Evolutionary conservation across 2,329 filamentous ascomycete species (phyloP).

Genomic region (Colletotrichum sp.): DNA sequence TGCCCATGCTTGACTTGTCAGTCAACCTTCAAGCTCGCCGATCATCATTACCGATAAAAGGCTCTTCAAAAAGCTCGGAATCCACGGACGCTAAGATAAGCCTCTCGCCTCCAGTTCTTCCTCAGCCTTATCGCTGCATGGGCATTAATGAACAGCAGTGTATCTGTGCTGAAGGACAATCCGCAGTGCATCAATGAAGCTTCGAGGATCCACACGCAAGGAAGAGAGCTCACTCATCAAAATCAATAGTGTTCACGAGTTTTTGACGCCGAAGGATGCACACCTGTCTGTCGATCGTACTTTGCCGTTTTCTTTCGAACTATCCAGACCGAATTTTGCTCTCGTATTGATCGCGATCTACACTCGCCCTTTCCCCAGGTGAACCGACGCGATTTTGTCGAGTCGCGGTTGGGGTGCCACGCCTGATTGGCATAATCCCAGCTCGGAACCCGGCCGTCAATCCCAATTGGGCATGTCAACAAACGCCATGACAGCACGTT

Average conservation of each 20-base stretch:
- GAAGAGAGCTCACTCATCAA: neutral
- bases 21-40: neutral
- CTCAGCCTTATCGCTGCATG: neutral
- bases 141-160: neutral
- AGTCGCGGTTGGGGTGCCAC: neutral
- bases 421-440: neutral
- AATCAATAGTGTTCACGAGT: neutral
- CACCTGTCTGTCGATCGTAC: neutral
- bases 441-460: neutral
- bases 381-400: neutral
- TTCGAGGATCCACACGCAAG: neutral
- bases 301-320: neutral
- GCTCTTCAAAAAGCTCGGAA: neutral
- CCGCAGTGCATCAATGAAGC: neutral
- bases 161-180: neutral
- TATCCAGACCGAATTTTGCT: neutral
- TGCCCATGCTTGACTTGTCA: neutral
- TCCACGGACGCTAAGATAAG: neutral
- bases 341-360: constrained; percentile 11
- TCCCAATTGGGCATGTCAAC: neutral
- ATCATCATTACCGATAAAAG: neutral
- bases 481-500: constrained; percentile 12
- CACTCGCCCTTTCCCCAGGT: neutral
- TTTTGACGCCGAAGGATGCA: neutral
- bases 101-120: neutral